phyloP scores from a whole-genome alignment of 306 rosid species.

The Begonia fuchsioides region DNA sequence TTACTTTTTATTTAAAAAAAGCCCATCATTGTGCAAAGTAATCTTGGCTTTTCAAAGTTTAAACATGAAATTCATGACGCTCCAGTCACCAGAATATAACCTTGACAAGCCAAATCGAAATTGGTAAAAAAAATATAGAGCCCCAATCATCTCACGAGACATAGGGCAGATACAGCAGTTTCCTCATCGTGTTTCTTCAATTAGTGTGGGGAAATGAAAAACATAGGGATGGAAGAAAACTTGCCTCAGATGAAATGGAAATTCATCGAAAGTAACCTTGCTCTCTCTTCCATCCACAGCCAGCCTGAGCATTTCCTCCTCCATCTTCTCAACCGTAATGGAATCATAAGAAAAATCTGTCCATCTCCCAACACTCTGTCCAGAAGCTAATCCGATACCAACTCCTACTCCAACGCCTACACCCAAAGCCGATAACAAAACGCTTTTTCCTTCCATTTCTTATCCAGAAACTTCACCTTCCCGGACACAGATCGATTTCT shows the following conservation, averaged over 20 bases:
- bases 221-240: too few relatives aligned
- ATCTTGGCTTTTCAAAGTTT: too few relatives aligned
- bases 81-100: too few relatives aligned
- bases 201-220: too few relatives aligned
- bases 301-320: conserved; percentile 47
- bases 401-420: conserved; percentile 90
- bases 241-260: conserved; percentile 66
- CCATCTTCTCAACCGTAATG: conserved; percentile 38
- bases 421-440: conserved; percentile 62
- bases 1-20: too few relatives aligned
- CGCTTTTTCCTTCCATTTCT: conserved; percentile 60
- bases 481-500: neutral
- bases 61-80: too few relatives aligned
- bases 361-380: conserved; percentile 44
- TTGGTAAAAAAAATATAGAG: too few relatives aligned
- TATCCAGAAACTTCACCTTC: neutral
- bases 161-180: too few relatives aligned
- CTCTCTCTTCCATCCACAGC: conserved; percentile 60
- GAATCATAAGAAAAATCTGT: conserved; percentile 15
- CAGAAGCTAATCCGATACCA: conserved; percentile 72
- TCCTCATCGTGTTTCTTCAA: too few relatives aligned
- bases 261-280: conserved; percentile 61
- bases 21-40: too few relatives aligned
- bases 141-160: too few relatives aligned
- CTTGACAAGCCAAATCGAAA: too few relatives aligned